A percentile compares a stretch with the other conserved stretches of the same genome.
These are phyloP conservation scores for Leptodermis oblonga DNA, from an alignment of 257 asterid species.

Conservation along the genomic window DNA sequence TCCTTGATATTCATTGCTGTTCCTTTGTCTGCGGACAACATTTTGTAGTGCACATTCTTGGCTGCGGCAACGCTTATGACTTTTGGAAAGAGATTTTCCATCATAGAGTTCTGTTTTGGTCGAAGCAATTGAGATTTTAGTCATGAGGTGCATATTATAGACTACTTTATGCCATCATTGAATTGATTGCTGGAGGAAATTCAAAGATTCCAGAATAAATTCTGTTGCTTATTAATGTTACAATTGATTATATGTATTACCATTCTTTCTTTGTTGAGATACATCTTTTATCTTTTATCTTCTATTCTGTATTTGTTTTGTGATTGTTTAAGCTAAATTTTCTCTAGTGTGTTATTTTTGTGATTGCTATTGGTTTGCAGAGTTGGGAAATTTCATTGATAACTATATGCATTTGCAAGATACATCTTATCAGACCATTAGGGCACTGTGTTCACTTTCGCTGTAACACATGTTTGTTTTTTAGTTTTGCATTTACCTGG, in stretches of 20 bases:
- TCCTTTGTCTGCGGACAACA: not conserved
- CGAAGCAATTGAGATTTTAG: not conserved
- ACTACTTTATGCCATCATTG: not conserved
- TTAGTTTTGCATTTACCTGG: not conserved
- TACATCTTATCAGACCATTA: not conserved
- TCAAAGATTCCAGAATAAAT: not conserved
- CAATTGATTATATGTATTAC: not conserved
- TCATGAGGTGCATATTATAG: not conserved
- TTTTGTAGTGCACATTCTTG: not conserved
- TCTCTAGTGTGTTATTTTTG: not conserved
- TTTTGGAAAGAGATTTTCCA: not conserved
- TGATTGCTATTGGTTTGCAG: not conserved
- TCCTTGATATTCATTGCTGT: constrained; percentile 37
- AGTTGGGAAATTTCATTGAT: not conserved
- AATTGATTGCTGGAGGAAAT: not conserved
- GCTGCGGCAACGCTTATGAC: not conserved
- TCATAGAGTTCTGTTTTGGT: not conserved
- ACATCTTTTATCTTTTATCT: not conserved
- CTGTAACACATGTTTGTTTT: not conserved
- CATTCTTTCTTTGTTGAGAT: not conserved
- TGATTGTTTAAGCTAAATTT: not conserved
- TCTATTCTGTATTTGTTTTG: not conserved
- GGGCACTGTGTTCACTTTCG: not conserved
- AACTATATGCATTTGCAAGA: not conserved
- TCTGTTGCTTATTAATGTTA: not conserved